Evolutionary conservation across 257 asterid genomes (phyloP).

Genomic region (Solanum microdontum): DNA sequence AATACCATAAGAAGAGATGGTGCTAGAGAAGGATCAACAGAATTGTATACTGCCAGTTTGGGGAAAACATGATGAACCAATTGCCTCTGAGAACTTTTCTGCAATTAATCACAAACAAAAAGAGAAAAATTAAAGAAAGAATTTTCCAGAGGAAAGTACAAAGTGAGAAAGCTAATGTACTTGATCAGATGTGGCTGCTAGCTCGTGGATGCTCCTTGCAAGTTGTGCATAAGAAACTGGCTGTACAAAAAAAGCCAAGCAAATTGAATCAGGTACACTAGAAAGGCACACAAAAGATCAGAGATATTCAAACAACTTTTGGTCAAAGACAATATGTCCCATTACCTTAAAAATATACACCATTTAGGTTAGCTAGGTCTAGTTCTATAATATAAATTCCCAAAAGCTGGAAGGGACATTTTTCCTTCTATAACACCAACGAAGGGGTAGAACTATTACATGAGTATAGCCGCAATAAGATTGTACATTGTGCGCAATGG

Average conservation of each 20-base stretch:
- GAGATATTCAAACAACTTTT: neutral
- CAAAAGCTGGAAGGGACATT: neutral
- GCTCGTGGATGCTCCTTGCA: conserved; percentile 97
- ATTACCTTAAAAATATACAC: neutral
- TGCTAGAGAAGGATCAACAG: conserved; percentile 97
- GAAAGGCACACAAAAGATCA: neutral
- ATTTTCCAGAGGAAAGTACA: neutral
- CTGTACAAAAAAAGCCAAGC: conserved; percentile 23
- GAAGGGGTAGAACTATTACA: neutral
- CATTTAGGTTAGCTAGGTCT: neutral
- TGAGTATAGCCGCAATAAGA: neutral
- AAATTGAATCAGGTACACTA: conserved; percentile 10
- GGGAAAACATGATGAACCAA: conserved; percentile 93
- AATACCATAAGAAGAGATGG: conserved; percentile 97
- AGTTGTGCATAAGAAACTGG: conserved; percentile 99
- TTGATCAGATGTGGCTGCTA: conserved; percentile 96
- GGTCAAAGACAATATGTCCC: neutral
- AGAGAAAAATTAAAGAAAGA: conserved; percentile 1
- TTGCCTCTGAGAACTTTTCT: conserved; percentile 97
- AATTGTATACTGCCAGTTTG: conserved; percentile 96
- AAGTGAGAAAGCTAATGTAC: conserved; percentile 24
- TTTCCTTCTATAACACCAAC: neutral
- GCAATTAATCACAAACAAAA: conserved; percentile 17
- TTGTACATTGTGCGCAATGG: neutral
- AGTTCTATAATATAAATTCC: neutral